Conservation (phyloP, 2,329 filamentous ascomycete genomes). For the Celoporthe dispersa region DNA sequence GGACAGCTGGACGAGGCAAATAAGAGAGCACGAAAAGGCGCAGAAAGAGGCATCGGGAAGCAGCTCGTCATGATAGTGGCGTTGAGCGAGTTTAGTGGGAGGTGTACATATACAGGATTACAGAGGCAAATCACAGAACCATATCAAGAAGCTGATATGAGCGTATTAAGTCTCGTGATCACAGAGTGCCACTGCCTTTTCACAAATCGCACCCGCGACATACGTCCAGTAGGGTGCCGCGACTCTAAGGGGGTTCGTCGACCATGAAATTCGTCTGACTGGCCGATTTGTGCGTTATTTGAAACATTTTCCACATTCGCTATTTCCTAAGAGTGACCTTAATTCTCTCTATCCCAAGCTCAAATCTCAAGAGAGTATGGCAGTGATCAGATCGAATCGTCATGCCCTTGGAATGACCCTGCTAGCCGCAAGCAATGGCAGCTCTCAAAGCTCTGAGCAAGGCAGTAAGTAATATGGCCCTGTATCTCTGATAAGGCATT, state of each 20-base stretch:
- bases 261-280: not conserved
- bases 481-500: not conserved
- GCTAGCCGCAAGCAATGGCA: not conserved
- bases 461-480: not conserved
- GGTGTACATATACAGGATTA: not conserved
- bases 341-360: not conserved
- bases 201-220: not conserved
- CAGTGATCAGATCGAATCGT: not conserved
- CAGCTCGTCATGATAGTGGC: conserved; percentile 10
- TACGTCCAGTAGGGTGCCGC: not conserved
- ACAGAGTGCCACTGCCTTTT: not conserved
- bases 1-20: conserved; percentile 50
- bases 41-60: conserved; percentile 35
- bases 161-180: not conserved
- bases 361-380: not conserved
- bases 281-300: not conserved
- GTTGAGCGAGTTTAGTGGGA: not conserved
- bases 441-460: not conserved
- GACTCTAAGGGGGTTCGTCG: not conserved
- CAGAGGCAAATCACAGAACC: conserved; percentile 1
- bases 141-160: not conserved
- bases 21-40: conserved; percentile 48
- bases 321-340: not conserved
- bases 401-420: not conserved
- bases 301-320: not conserved